Evolutionary conservation across 495 filamentous ascomycete species (phyloP).

Genomic region (Oidiodendron maius): DNA sequence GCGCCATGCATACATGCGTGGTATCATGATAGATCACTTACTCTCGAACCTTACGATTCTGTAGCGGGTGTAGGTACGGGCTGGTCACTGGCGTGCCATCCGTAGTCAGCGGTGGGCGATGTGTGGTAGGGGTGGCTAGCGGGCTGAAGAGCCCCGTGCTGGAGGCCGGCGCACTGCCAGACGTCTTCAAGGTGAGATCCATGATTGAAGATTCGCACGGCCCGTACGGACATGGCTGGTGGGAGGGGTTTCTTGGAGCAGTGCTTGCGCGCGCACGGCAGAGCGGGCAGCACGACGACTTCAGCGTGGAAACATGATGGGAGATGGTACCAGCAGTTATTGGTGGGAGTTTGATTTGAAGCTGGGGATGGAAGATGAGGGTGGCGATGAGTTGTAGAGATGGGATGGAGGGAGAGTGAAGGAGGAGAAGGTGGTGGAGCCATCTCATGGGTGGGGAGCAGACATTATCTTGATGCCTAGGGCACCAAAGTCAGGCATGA

Average conservation of each 20-base stretch:
- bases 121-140: constrained; percentile 1
- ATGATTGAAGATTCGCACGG: constrained; percentile 12
- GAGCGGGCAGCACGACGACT: background rate
- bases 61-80: constrained; percentile 26
- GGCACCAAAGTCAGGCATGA: too few species aligned
- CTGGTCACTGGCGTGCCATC: constrained; percentile 23
- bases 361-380: too few species aligned
- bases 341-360: too few species aligned
- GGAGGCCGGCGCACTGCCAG: constrained; percentile 22
- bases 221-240: constrained; percentile 17
- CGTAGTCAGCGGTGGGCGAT: constrained; percentile 10
- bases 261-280: background rate
- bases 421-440: too few species aligned
- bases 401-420: too few species aligned
- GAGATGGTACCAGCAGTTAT: too few species aligned
- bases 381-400: too few species aligned
- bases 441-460: too few species aligned
- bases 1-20: background rate
- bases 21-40: constrained; percentile 24
- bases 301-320: too few species aligned
- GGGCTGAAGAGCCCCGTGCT: constrained; percentile 26
- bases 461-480: too few species aligned
- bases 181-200: constrained; percentile 18
- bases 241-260: background rate
- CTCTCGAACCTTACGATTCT: constrained; percentile 39